Evolutionary conservation across 176 grass and related monocot species (phyloP), one percentile per base, ranked within the genome.

Genomic region (Carex cristatella): DNA sequence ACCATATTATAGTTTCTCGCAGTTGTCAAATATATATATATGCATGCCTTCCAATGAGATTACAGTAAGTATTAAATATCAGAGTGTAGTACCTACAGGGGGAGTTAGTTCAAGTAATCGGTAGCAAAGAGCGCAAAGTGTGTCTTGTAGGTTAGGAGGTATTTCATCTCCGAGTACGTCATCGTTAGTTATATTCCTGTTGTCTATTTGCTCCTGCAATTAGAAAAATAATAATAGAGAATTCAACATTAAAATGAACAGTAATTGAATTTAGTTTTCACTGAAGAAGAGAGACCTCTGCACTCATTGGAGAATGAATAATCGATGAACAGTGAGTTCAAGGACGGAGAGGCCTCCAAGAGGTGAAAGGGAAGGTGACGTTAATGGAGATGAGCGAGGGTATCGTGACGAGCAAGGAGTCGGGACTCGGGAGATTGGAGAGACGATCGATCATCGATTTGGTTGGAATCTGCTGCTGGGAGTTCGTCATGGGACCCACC

Each of bases 161-260:
- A 99, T 80, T 3, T 86, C 87, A 62, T 99, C 96, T 46, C 96
- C 96, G 61, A 99, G 87, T 35, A 95, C 84, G 88, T 99, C 96
- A 56, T 99, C 96, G 42, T 99, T 99, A 57, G 96, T 99, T 79
- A 94, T 92, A 53, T 90, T 79, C 81, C 91, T 95, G 18, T 85
- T 87, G 30, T 91, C 96, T 9, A 66, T 65, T 60, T 88, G 84
- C 65, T 91, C 89, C 96, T 99, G 84, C 81, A 91, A 87, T 67
- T 87, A 62, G 5, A 40, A 40, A 40, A 40, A 23, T 23, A 23
- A 23, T 72, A 84, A 55, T 76, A 28, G 53, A 53, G 8, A 83
- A 67, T 28, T 68, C 60, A 83, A 59, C 79, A 55, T 66, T 13
- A 57, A 56, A 59, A 77, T 35, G 51, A 54, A 8, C 37, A 38